Base-by-base conservation (phyloP, 2,329 filamentous ascomycete genomes). In the Cladophialophora psammophila region DNA sequence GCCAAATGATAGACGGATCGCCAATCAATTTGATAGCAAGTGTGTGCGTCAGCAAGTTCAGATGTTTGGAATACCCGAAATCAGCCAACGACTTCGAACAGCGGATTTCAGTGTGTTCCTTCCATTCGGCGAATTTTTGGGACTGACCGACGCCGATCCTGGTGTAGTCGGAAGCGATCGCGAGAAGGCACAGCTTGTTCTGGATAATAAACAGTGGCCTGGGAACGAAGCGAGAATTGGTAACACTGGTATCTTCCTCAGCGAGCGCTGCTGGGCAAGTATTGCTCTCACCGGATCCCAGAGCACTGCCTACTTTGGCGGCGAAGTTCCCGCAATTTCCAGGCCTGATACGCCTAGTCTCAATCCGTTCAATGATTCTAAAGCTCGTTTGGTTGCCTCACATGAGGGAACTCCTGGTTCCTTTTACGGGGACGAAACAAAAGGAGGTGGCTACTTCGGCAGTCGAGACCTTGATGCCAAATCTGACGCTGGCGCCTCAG, bases 1-100 rank as follows among this genome's bases (percentile, higher is more conserved):
- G 80, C 94, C 95, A 26, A 99, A 99, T 73, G 95, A 99, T 77
- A 88, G 95, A 61, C 89, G 95, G 58, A 99, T 99, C 72, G 94
- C 95, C 69, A 99, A 99, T 73, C 95, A 99, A 76, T 99, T 98
- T 74, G 95, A 99, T 79, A 97, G 93, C 86, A 98, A 98, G 79
- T 99, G 95, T 77, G 95, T 99, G 26, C 90, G 95, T 3, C 92
- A 91, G 10, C 95, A 99, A 77, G 87, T 99, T 1, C 94, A 98
- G 76, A 96, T 93, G 0, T 92, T 98, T 72, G 95, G 95, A 36
- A 96, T 99, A 74, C 94, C 94, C 0, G 95, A 99, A 77, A 97
- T 99, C 78, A 97, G 94, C 76, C 94, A 97, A 76, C 87, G 95
- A 20, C 85, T 99, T 45, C 88, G 94, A 58, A 94, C 94, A 63